Evolutionary conservation across 352 stramenopile genomes (phyloP).

Genomic region (Pythium brassicae): DNA sequence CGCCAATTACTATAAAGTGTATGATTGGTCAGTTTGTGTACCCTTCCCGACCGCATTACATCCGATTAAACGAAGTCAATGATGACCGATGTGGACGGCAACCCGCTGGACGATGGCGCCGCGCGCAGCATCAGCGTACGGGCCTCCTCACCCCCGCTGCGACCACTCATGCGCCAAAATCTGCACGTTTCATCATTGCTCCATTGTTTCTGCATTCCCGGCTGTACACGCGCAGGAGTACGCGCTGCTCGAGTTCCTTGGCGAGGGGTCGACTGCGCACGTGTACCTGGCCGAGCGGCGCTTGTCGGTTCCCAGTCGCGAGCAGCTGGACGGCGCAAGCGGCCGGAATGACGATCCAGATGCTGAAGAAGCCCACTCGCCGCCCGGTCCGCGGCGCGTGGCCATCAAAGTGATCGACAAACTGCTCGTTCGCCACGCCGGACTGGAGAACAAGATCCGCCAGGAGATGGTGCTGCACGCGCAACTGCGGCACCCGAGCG

Average conservation of each 20-base stretch:
- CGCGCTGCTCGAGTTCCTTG: conserved; percentile 66
- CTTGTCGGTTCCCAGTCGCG: no score
- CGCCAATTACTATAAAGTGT: no score
- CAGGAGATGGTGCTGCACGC: conserved; percentile 73
- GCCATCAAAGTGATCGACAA: conserved; percentile 86
- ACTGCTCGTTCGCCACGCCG: conserved; percentile 49
- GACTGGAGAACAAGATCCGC: conserved; percentile 53
- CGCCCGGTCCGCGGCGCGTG: conserved; percentile 26
- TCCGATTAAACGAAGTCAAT: no score
- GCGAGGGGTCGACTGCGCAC: conserved; percentile 69
- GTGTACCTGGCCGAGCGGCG: conserved; percentile 55
- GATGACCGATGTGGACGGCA: no score
- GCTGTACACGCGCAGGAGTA: conserved; percentile 34
- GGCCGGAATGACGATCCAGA: no score
- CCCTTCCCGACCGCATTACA: no score
- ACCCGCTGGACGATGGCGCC: neutral
- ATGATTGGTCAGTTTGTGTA: no score
- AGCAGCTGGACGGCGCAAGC: no score
- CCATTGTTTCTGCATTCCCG: no score
- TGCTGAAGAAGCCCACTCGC: neutral
- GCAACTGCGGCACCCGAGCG: conserved; percentile 44
- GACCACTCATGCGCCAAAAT: neutral
- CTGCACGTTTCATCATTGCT: neutral
- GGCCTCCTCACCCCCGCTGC: neutral
- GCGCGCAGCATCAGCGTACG: conserved; percentile 10